These are phyloP conservation scores for Wickerhamiella azymoides DNA, from an alignment of 805 yeast species.

Conservation along the genomic window DNA sequence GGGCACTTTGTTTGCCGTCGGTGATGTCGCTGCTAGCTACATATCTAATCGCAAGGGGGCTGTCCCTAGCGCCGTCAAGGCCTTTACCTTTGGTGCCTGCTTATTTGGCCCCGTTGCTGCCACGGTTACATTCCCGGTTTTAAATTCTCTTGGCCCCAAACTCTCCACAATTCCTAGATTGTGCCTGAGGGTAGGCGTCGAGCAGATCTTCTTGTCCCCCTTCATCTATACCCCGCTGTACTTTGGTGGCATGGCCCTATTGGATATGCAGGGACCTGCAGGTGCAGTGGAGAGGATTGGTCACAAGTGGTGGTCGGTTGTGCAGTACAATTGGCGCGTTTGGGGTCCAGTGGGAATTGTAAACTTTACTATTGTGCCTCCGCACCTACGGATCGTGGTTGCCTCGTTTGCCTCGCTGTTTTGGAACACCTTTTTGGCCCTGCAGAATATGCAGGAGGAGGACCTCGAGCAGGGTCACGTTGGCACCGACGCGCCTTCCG, in stretches of 20 bases:
- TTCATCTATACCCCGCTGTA: conserved; percentile 53
- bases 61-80: conserved; percentile 34
- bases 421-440: conserved; percentile 74
- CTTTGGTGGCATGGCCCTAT: conserved; percentile 47
- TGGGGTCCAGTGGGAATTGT: conserved; percentile 77
- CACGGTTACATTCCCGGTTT: conserved; percentile 44
- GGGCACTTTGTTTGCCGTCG: conserved; percentile 44
- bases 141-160: conserved; percentile 30
- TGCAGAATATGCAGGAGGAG: conserved; percentile 29
- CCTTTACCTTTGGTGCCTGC: conserved; percentile 54
- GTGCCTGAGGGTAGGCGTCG: conserved; percentile 42
- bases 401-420: conserved; percentile 61
- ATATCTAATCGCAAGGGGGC: conserved; percentile 28
- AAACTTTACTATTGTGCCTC: conserved; percentile 63
- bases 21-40: conserved; percentile 61
- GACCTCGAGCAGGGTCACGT: background rate
- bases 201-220: conserved; percentile 71
- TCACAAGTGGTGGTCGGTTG: conserved; percentile 39
- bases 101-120: conserved; percentile 67
- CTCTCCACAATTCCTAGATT: conserved; percentile 25
- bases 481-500: too few relatives aligned
- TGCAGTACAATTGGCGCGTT: conserved; percentile 63
- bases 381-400: conserved; percentile 48
- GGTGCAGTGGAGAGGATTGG: conserved; percentile 26
- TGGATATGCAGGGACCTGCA: conserved; percentile 40